Percentiles rank a stretch among this genome's conserved stretches.
phyloP scores from a whole-genome alignment of 2,329 filamentous ascomycete species.

The Fusarium sp. region DNA sequence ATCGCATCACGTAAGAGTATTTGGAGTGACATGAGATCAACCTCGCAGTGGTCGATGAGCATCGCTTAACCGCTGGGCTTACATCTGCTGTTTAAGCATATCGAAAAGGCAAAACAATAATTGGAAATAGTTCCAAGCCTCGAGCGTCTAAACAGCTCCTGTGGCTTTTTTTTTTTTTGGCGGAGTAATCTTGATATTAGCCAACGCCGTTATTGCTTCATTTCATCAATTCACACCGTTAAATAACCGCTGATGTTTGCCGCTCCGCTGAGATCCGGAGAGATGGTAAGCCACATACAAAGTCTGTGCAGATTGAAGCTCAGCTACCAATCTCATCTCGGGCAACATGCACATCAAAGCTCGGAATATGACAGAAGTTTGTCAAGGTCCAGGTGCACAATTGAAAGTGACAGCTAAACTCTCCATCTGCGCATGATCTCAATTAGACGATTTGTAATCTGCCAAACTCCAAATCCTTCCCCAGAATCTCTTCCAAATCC shows the following conservation, averaged over 20 bases:
- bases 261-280: neutral
- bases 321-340: neutral
- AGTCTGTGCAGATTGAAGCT: neutral
- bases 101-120: neutral
- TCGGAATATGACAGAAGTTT: neutral
- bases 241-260: neutral
- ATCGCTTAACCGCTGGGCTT: neutral
- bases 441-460: neutral
- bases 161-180: neutral
- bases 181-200: neutral
- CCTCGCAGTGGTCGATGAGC: neutral
- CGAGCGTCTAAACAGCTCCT: neutral
- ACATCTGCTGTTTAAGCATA: neutral
- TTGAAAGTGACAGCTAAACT: neutral
- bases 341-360: neutral
- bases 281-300: neutral
- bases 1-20: neutral
- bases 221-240: neutral
- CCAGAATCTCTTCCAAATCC: neutral
- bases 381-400: neutral
- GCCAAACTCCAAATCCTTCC: neutral
- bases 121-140: neutral
- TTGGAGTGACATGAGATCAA: neutral
- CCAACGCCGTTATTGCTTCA: neutral
- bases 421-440: neutral